Percentiles rank a stretch among this genome's conserved stretches.
These are phyloP conservation scores for Nakaseomyces uthaithaninus DNA, from an alignment of 1,139 yeast species.

Conservation along the genomic window DNA sequence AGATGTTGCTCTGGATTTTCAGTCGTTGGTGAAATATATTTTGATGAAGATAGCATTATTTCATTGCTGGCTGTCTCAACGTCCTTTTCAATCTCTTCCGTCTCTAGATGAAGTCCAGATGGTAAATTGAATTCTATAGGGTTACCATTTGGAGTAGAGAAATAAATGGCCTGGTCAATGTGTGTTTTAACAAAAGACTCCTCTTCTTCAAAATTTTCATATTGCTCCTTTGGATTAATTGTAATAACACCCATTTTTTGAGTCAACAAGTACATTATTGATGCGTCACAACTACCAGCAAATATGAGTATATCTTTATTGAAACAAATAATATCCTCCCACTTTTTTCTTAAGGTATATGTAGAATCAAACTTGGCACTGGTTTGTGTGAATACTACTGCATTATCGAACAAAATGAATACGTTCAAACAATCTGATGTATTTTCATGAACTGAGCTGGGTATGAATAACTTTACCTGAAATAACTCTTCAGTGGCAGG, in stretches of 20 bases:
- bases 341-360: slow-evolving; percentile 41
- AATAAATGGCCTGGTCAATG: slow-evolving; percentile 73
- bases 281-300: slow-evolving; percentile 52
- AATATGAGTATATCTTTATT: slow-evolving; percentile 46
- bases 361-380: slow-evolving; percentile 41
- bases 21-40: slow-evolving; percentile 40
- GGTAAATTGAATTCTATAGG: slow-evolving; percentile 54
- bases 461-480: slow-evolving; percentile 48
- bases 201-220: slow-evolving; percentile 10
- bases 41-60: slow-evolving; percentile 42
- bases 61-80: slow-evolving; percentile 45
- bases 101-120: slow-evolving; percentile 31
- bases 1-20: slow-evolving; percentile 40
- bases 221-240: slow-evolving; percentile 38
- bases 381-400: slow-evolving; percentile 61
- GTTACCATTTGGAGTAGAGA: slow-evolving; percentile 32
- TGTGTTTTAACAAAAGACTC: slow-evolving; percentile 50
- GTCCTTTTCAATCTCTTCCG: slow-evolving; percentile 42
- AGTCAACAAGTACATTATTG: slow-evolving; percentile 49
- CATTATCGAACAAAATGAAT: slow-evolving; percentile 51
- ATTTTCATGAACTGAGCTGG: slow-evolving; percentile 30
- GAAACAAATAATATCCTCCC: slow-evolving; percentile 72
- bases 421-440: slow-evolving; percentile 48
- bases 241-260: slow-evolving; percentile 55
- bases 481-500: slow-evolving; percentile 22